phyloP scores from a whole-genome alignment of 1,284 basidiomycete species.

The Trametes polyzona region DNA sequence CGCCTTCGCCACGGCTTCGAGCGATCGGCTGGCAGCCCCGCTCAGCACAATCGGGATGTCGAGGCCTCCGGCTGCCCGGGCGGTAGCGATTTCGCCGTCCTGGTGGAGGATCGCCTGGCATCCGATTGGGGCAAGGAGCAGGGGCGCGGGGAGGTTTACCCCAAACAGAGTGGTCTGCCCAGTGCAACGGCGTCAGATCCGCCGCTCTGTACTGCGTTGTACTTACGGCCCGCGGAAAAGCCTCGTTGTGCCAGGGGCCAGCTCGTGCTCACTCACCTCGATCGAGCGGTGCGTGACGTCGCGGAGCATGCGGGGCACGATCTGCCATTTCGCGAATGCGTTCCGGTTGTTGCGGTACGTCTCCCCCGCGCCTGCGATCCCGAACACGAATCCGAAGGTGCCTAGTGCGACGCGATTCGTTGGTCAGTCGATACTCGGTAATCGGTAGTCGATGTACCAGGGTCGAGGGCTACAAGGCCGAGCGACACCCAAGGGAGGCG shows the following conservation, averaged over 20 bases:
- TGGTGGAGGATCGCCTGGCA: constrained; percentile 66
- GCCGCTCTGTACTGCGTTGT: too few species aligned
- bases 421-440: too few species aligned
- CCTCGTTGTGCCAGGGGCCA: too few species aligned
- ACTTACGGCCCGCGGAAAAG: too few species aligned
- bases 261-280: constrained; percentile 45
- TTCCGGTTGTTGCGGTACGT: constrained; percentile 61
- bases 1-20: constrained; percentile 73
- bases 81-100: constrained; percentile 72
- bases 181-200: background rate
- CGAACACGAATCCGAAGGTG: constrained; percentile 65
- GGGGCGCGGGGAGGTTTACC: constrained; percentile 61
- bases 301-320: constrained; percentile 80
- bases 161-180: constrained; percentile 52
- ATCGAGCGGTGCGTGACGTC: constrained; percentile 65
- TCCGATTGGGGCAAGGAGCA: constrained; percentile 77
- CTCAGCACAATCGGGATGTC: constrained; percentile 75
- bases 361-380: constrained; percentile 60
- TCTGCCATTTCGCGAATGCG: constrained; percentile 62
- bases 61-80: constrained; percentile 64
- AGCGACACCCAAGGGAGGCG: too few species aligned
- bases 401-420: constrained; percentile 43
- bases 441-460: too few species aligned
- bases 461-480: too few species aligned
- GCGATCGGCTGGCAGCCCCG: constrained; percentile 68